phyloP scores from a whole-genome alignment of 2,329 filamentous ascomycete species.

The Phoma sp. region DNA sequence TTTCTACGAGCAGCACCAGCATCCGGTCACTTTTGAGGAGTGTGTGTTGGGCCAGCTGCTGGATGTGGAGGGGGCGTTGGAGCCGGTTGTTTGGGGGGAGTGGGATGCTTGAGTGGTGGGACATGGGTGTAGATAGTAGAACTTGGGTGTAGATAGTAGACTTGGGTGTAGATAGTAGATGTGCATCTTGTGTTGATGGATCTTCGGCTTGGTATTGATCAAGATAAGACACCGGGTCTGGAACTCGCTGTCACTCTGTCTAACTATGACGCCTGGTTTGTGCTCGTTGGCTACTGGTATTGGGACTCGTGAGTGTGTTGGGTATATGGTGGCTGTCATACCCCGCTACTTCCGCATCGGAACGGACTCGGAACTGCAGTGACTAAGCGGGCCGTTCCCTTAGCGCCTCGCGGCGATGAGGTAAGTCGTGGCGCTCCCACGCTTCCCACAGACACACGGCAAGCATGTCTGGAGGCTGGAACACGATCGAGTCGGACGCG shows the following conservation, averaged over 20 bases:
- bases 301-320: background rate
- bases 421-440: background rate
- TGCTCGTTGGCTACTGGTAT: too few species aligned
- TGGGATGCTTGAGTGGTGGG: conserved; percentile 27
- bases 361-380: conserved; percentile 1
- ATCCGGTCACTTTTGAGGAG: conserved; percentile 59
- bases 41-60: conserved; percentile 65
- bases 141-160: background rate
- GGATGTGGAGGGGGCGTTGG: conserved; percentile 58
- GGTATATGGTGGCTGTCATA: background rate
- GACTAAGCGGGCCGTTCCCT: conserved; percentile 6
- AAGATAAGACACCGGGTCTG: too few species aligned
- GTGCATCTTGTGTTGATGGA: too few species aligned
- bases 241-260: too few species aligned
- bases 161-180: background rate
- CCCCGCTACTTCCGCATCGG: conserved; percentile 4
- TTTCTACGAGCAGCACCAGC: conserved; percentile 60
- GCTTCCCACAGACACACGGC: background rate
- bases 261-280: too few species aligned
- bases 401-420: background rate
- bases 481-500: conserved; percentile 96
- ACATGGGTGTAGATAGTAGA: conserved; percentile 1
- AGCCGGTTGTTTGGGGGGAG: conserved; percentile 25
- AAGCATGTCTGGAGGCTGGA: conserved; percentile 75
- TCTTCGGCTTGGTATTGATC: too few species aligned